These are phyloP conservation scores for Chalciporus sphaerocephalus DNA, from an alignment of 768 basidiomycete species.

Conservation along the genomic window DNA sequence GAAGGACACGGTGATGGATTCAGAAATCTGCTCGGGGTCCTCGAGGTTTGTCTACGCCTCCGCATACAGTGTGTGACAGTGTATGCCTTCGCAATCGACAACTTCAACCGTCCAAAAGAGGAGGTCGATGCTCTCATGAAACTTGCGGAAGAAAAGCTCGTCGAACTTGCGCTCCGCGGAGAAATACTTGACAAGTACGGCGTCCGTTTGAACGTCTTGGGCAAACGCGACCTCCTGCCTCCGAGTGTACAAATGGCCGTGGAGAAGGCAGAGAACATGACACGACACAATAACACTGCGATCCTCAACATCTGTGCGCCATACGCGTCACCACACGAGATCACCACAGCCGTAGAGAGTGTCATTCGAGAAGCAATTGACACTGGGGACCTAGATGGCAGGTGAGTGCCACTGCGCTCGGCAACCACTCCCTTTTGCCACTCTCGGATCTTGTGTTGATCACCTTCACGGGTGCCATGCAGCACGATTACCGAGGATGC, in stretches of 20 bases:
- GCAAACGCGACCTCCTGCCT: conserved; percentile 72
- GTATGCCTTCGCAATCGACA: conserved; percentile 98
- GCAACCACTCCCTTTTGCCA: background rate
- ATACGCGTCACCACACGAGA: conserved; percentile 89
- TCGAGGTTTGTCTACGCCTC: conserved; percentile 83
- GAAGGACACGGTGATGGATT: conserved; percentile 88
- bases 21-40: conserved; percentile 63
- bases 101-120: conserved; percentile 81
- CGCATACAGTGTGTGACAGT: conserved; percentile 79
- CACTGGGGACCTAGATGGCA: conserved; percentile 28
- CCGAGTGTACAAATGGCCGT: conserved; percentile 66
- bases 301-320: conserved; percentile 92
- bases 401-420: conserved; percentile 4
- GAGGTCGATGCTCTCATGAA: conserved; percentile 88
- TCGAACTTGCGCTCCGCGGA: conserved; percentile 75
- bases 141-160: conserved; percentile 72
- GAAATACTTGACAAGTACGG: conserved; percentile 78
- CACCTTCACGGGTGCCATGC: conserved; percentile 2
- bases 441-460: too few species aligned
- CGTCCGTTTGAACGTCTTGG: conserved; percentile 80
- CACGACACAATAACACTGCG: conserved; percentile 63
- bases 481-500: conserved; percentile 62
- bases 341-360: conserved; percentile 63
- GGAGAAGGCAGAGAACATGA: conserved; percentile 69
- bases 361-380: conserved; percentile 34